Conservation (phyloP, 2,329 filamentous ascomycete genomes). For the Nothophoma quercina region DNA sequence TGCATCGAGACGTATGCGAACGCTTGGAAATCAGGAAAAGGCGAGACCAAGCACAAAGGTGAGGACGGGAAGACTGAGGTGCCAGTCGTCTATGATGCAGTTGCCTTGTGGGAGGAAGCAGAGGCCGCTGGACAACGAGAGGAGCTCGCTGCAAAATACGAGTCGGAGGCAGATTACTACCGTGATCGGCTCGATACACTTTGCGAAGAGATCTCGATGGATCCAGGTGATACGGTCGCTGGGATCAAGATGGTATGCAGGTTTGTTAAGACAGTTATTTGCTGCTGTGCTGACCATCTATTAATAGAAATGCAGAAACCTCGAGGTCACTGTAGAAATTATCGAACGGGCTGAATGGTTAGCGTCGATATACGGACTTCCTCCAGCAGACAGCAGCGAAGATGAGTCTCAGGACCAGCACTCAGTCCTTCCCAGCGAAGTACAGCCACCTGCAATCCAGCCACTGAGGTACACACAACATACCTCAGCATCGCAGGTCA, state of each 20-base stretch:
- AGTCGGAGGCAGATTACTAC: constrained; percentile 24
- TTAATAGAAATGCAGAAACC: constrained; percentile 64
- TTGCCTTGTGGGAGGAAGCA: constrained; percentile 31
- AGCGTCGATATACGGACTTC: constrained; percentile 24
- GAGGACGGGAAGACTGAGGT: constrained; percentile 5
- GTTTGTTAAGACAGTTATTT: too few species aligned
- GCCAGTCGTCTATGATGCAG: constrained; percentile 22
- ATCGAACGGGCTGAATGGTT: constrained; percentile 62
- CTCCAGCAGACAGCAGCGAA: not conserved
- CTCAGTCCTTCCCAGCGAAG: not conserved
- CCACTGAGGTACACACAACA: not conserved
- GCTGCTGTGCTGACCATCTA: constrained; percentile 33
- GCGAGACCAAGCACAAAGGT: not conserved
- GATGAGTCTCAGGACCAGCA: not conserved
- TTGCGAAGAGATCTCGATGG: constrained; percentile 26
- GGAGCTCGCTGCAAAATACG: constrained; percentile 21
- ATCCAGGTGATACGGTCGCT: constrained; percentile 59
- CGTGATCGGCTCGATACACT: constrained; percentile 26
- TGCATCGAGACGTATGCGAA: constrained; percentile 28
- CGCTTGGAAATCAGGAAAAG: constrained; percentile 32
- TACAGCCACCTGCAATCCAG: not conserved
- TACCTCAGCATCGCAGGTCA: constrained; percentile 11
- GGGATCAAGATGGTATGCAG: constrained; percentile 24
- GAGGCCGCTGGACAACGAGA: constrained; percentile 22
- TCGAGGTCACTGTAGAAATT: constrained; percentile 72